phyloP scores from a whole-genome alignment of 768 basidiomycete species.

The Hemileccinum impolitum region DNA sequence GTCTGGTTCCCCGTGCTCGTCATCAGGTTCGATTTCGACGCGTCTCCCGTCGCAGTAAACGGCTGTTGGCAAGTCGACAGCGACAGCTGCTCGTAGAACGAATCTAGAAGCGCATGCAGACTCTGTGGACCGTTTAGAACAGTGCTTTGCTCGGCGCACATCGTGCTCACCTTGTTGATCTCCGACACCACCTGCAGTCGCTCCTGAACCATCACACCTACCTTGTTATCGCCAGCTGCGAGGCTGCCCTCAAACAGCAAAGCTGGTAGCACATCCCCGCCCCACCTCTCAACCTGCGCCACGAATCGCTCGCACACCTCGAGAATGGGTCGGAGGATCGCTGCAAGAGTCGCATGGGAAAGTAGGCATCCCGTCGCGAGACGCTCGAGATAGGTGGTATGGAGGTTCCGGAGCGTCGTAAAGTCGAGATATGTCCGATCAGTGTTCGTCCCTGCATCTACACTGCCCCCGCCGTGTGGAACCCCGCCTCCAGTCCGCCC shows the following conservation, averaged over 20 bases:
- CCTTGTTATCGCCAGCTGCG: conserved; percentile 46
- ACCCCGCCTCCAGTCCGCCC: conserved; percentile 9
- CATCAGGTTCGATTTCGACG: conserved; percentile 70
- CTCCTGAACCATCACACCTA: conserved; percentile 72
- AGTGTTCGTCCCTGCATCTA: conserved; percentile 23
- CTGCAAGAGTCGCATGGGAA: conserved; percentile 58
- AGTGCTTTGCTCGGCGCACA: neutral
- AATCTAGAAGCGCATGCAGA: conserved; percentile 60
- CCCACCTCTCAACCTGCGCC: conserved; percentile 90
- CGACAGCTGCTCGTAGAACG: conserved; percentile 81
- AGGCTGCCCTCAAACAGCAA: conserved; percentile 80
- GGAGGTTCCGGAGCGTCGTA: conserved; percentile 78
- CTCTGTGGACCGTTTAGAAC: conserved; percentile 41
- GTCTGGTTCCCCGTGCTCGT: conserved; percentile 48
- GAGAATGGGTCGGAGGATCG: conserved; percentile 66
- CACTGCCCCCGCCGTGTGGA: conserved; percentile 1
- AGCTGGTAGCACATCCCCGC: conserved; percentile 84
- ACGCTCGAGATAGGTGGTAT: conserved; percentile 76
- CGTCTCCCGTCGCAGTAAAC: conserved; percentile 57
- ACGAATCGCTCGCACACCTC: conserved; percentile 84
- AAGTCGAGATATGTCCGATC: conserved; percentile 62
- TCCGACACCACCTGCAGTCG: conserved; percentile 66
- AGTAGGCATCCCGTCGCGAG: conserved; percentile 78
- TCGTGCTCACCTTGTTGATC: conserved; percentile 62
- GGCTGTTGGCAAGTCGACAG: conserved; percentile 74